Base-by-base conservation (phyloP, 768 basidiomycete genomes). In the Kwoniella sp. region DNA sequence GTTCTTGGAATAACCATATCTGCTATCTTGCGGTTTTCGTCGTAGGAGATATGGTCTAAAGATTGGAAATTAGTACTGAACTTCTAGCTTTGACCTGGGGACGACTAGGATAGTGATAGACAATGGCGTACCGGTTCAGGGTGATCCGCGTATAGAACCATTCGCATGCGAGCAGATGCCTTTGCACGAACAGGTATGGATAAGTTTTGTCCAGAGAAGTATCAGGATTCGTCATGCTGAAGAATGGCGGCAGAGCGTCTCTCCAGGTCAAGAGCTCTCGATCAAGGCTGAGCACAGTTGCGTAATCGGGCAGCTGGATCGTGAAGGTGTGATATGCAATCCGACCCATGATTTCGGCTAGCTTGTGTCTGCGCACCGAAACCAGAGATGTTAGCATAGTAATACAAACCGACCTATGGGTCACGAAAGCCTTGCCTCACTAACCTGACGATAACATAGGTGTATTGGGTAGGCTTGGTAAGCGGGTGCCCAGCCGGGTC, bases 301-400 rank as follows among this genome's bases (percentile, higher is more conserved):
- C 61, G 55, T 81, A 81, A 54, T 77, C 76, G 5, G 80, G 80
- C 9, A 79, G 63, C 49, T 76, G 75, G 52, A 81, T 79, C 1
- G 80, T 74, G 63, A 81, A 81, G 22, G 79, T 80, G 47, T 80
- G 79, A 58, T 80, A 77, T 1, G 77, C 74, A 48, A 81, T 81
- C 33, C 73, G 58, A 33, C 80, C 80, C 78, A 79, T 79, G 60
- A 80, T 80, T 57, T 77, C 70, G 3, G 80, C 78, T 1, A 80
- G 62, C 26, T 73, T 71, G 55, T 80, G 80, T 51, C 80, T 75
- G 57, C 10, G 15, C 29, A 7, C 21, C 40, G 21, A 13, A 29
- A 21, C 1, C 37, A 21, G 36, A 26, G 24, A 21, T 13, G 21
- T 55, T 21, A 55, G 55, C 55, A 12, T 17, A 47, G 22, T 2